Evolutionary conservation across 208 protist species (phyloP), one percentile per base, ranked within the genome.

Genomic region (Trypanosoma lewisi): DNA sequence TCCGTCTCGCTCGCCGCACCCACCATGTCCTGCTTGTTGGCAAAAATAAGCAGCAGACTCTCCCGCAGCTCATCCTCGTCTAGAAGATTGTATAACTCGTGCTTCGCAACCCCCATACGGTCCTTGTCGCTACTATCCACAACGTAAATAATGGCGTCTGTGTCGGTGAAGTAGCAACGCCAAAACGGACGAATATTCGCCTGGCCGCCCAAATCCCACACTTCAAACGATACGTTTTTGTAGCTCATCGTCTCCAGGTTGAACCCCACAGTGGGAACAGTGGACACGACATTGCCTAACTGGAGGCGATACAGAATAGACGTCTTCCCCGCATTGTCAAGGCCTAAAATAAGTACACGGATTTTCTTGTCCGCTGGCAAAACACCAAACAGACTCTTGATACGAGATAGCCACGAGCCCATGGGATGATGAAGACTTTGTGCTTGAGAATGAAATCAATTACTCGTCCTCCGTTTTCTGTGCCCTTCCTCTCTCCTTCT

Each of bases 291-390:
- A 82, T 98, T 91, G n/a, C 95, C 96, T 7, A 99, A 77, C 62
- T 99, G 98, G 33, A 99, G 68, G 39, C 98, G 96, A 84, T 99
- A 99, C 5, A 99, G 79, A 66, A 99, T 98, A 16, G 96, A 98
- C 8, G 98, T 99, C 70, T 99, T 99, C 23, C 98, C 98, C 0
- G 96, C 96, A 39, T 96, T 97, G 73, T 99, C 97, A 3, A 98
- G 78, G 19, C 97, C 97, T 25, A 98, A 70, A 71, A 98, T 96
- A 14, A 98, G 80, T 37, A 98, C 93, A 31, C 93, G 83, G 47
- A 94, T 94, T 56, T 97, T 95, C 39, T 81, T 75, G 45, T 97
- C 93, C 0, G 75, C 50, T 23, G 93, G 89, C 5, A 96, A 28
- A 44, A 85, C 33, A 0, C 87, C 87, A 0, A 93, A 55, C 0